phyloP scores from a whole-genome alignment of 805 yeast genomes.

The Metschnikowia peoriensis region DNA sequence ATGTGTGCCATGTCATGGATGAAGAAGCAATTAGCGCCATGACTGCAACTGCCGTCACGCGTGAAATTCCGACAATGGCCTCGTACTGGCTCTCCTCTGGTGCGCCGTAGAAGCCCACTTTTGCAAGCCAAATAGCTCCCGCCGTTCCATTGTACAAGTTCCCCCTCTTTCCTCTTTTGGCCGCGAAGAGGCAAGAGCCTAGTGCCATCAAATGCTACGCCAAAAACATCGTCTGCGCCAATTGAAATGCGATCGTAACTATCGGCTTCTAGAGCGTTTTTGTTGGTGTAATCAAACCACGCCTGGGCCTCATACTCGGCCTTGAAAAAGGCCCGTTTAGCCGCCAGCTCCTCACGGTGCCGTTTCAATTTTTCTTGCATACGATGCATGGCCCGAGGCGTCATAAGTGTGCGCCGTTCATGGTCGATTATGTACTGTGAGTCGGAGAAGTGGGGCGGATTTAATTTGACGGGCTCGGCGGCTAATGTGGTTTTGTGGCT shows the following conservation, averaged over 20 bases:
- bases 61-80: slow-evolving; percentile 37
- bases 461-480: not conserved
- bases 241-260: slow-evolving; percentile 42
- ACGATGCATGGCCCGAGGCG: slow-evolving; percentile 9
- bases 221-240: slow-evolving; percentile 44
- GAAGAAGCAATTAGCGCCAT: slow-evolving; percentile 51
- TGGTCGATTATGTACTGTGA: slow-evolving; percentile 4
- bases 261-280: slow-evolving; percentile 38
- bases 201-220: slow-evolving; percentile 39
- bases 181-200: slow-evolving; percentile 39
- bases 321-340: not conserved
- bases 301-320: not conserved
- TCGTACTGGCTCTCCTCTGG: slow-evolving; percentile 1
- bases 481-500: not conserved
- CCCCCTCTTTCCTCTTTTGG: slow-evolving; percentile 12
- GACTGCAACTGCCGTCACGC: slow-evolving; percentile 51
- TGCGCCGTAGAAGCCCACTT: slow-evolving; percentile 7
- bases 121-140: slow-evolving; percentile 7
- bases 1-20: slow-evolving; percentile 50
- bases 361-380: not conserved
- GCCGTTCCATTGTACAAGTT: slow-evolving; percentile 31
- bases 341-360: not conserved
- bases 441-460: too few relatives aligned
- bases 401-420: slow-evolving; percentile 10
- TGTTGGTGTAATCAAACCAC: slow-evolving; percentile 4